Conservation (phyloP, 2,329 filamentous ascomycete genomes). For the Aschersonia sp. region DNA sequence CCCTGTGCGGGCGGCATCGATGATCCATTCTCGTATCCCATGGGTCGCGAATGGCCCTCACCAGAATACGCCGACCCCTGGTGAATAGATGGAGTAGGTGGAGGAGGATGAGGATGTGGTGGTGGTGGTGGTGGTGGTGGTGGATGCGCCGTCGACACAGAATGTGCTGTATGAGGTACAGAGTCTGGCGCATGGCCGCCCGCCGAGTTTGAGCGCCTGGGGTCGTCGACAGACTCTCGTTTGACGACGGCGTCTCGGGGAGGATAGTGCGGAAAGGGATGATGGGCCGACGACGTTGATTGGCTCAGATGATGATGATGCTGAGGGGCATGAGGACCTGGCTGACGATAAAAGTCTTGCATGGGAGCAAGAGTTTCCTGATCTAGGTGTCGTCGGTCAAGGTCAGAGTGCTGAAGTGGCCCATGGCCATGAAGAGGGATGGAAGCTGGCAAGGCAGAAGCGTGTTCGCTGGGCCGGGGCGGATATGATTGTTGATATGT, state of each 20-base stretch:
- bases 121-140: conserved; percentile 8
- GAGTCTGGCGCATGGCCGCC: conserved; percentile 23
- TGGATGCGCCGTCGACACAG: conserved; percentile 15
- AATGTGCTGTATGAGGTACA: conserved; percentile 16
- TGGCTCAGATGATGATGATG: conserved; percentile 9
- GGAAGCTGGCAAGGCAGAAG: conserved; percentile 13
- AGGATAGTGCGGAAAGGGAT: conserved; percentile 27
- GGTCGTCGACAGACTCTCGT: conserved; percentile 36
- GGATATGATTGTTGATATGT: conserved; percentile 26
- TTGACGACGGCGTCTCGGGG: conserved; percentile 40
- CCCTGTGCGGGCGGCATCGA: conserved; percentile 29
- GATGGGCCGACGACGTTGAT: conserved; percentile 28
- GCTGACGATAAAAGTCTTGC: conserved; percentile 33
- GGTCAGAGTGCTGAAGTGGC: conserved; percentile 23
- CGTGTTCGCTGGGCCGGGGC: conserved; percentile 17
- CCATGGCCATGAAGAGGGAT: conserved; percentile 14
- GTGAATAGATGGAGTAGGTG: conserved; percentile 3
- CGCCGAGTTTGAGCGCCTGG: conserved; percentile 37
- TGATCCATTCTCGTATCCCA: conserved; percentile 35
- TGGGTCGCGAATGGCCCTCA: conserved; percentile 34
- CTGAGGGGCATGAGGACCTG: conserved; percentile 9
- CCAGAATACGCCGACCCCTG: conserved; percentile 18
- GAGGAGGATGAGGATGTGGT: too few species aligned
- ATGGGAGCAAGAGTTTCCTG: conserved; percentile 38
- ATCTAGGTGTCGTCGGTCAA: conserved; percentile 42